A percentile compares a stretch with the other conserved stretches of the same genome.
Conservation (phyloP, 2,329 filamentous ascomycete genomes). For the Colletotrichum sp. region DNA sequence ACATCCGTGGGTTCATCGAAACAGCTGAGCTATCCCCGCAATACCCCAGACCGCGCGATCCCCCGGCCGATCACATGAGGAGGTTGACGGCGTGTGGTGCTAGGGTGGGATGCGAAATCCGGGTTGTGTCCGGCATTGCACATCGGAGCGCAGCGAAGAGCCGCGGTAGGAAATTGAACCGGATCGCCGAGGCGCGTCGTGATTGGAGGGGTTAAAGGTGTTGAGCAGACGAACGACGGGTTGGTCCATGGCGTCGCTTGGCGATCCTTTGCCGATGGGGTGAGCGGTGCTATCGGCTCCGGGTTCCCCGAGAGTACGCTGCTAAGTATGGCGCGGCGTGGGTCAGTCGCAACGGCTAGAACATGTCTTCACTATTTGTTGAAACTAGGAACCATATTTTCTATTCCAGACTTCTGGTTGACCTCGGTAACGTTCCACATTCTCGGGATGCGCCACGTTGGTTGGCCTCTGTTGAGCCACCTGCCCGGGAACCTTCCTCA, state of each 20-base stretch:
- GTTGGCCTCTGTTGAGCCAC: neutral
- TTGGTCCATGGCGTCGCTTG: neutral
- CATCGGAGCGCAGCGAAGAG: neutral
- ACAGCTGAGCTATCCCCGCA: slow-evolving; percentile 9
- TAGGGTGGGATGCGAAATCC: neutral
- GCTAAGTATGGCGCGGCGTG: neutral
- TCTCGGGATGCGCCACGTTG: neutral
- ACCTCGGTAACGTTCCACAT: neutral
- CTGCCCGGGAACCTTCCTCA: neutral
- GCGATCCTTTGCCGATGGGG: neutral
- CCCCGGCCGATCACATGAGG: slow-evolving; percentile 12
- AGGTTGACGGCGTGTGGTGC: neutral
- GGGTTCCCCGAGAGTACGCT: neutral
- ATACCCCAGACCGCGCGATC: slow-evolving; percentile 13
- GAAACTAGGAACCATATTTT: neutral
- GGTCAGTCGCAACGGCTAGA: neutral
- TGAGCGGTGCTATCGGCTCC: neutral
- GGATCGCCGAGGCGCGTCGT: slow-evolving; percentile 4
- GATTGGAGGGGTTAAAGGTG: slow-evolving; percentile 17
- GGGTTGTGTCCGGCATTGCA: neutral
- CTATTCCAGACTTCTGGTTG: neutral
- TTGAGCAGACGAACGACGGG: neutral
- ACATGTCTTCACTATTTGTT: neutral
- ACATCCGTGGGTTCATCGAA: neutral
- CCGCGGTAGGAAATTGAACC: slow-evolving; percentile 2